Evolutionary conservation across 768 basidiomycete genomes (phyloP).

Genomic region (Cyathus striatus): DNA sequence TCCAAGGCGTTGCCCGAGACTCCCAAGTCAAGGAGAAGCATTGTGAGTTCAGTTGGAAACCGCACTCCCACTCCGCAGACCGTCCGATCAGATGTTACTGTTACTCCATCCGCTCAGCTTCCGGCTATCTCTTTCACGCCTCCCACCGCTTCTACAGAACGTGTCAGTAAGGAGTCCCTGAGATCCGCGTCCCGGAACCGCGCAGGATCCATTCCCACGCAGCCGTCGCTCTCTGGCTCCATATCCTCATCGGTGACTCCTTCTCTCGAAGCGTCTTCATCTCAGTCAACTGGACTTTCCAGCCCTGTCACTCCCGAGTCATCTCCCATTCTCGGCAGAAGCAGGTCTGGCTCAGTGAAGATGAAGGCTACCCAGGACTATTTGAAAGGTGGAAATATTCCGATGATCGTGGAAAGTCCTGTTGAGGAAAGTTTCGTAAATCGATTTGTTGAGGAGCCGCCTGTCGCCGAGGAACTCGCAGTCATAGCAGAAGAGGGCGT

Average conservation of each 20-base stretch:
- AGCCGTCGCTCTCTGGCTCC: conserved; percentile 14
- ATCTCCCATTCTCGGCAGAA: conserved; percentile 5
- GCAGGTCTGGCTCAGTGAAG: conserved; percentile 12
- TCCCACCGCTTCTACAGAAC: neutral
- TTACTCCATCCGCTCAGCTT: neutral
- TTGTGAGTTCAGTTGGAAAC: neutral
- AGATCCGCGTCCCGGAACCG: neutral
- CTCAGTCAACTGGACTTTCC: conserved; percentile 19
- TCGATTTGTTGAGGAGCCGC: conserved; percentile 4
- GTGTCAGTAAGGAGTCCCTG: neutral
- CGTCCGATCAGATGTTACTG: neutral
- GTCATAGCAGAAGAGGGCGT: conserved; percentile 9
- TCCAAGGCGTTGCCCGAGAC: neutral
- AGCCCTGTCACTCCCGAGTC: conserved; percentile 13
- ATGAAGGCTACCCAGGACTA: conserved; percentile 14
- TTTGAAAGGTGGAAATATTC: conserved; percentile 10
- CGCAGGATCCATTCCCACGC: conserved; percentile 1
- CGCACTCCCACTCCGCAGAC: neutral
- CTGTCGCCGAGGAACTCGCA: conserved; percentile 5
- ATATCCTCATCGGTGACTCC: conserved; percentile 18
- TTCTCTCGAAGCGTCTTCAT: conserved; percentile 19
- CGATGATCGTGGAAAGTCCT: conserved; percentile 33
- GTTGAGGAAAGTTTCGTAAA: conserved; percentile 18
- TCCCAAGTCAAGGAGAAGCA: neutral
- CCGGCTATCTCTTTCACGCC: neutral